Evolutionary conservation across 306 rosid genomes (phyloP).

Genomic region (Vigna angularis): DNA sequence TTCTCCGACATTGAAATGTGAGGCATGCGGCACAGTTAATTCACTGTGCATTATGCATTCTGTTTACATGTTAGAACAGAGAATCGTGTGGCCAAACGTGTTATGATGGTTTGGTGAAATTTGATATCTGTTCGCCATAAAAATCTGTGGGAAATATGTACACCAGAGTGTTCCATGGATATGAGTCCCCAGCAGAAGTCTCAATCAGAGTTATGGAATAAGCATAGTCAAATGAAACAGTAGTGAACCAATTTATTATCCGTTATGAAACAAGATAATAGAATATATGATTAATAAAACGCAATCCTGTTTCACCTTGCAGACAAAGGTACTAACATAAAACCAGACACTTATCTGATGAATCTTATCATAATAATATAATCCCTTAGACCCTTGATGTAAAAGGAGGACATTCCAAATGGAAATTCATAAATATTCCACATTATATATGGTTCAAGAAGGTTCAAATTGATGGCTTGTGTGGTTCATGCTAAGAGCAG

Average conservation of each 20-base stretch:
- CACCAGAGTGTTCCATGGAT: conserved; percentile 21
- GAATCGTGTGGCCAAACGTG: conserved; percentile 25
- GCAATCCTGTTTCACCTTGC: conserved; percentile 6
- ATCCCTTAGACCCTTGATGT: conserved; percentile 35
- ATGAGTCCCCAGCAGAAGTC: conserved; percentile 18
- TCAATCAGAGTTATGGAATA: conserved; percentile 38
- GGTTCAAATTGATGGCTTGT: conserved; percentile 47
- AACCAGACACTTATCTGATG: conserved; percentile 43
- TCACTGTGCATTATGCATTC: conserved; percentile 38
- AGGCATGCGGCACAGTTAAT: conserved; percentile 22
- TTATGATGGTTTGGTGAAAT: conserved; percentile 37
- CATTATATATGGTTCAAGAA: conserved; percentile 36
- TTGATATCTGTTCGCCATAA: conserved; percentile 40
- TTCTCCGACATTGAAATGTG: conserved; percentile 1
- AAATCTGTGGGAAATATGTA: conserved; percentile 34
- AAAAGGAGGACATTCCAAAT: conserved; percentile 47
- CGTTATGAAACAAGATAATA: conserved; percentile 40
- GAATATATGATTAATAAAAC: conserved; percentile 19
- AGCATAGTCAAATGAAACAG: conserved; percentile 37
- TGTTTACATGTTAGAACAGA: conserved; percentile 28
- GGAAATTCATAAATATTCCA: conserved; percentile 45
- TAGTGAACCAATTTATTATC: conserved; percentile 28
- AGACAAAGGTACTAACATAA: conserved; percentile 40
- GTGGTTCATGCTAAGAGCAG: conserved; percentile 39
- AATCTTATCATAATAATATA: conserved; percentile 45